Conservation (phyloP, 2,329 filamentous ascomycete genomes). For the Mollisiaceae sp. region DNA sequence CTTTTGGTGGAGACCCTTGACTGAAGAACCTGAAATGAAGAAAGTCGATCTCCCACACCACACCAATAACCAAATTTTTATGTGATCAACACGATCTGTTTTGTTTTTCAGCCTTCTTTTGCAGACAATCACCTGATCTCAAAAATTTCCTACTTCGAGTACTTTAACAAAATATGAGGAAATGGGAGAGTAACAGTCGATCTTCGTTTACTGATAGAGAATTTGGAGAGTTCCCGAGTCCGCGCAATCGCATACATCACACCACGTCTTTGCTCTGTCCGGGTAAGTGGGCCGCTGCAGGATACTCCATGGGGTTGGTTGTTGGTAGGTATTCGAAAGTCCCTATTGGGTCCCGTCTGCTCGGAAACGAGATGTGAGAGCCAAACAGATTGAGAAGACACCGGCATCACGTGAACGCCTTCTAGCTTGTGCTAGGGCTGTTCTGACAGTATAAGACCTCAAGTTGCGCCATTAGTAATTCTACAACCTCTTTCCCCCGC, state of each 20-base stretch:
- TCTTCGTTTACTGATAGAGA: not conserved
- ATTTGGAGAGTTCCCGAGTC: not conserved
- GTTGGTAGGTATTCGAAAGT: not conserved
- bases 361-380: not conserved
- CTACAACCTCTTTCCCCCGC: no score
- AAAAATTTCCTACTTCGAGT: not conserved
- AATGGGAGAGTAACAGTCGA: not conserved
- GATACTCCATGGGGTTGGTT: constrained; percentile 1
- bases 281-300: constrained; percentile 4
- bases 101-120: not conserved
- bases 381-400: constrained; percentile 5
- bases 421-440: no score
- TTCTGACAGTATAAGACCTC: no score
- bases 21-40: not conserved
- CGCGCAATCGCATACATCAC: not conserved
- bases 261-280: not conserved
- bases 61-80: not conserved
- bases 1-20: not conserved
- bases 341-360: not conserved
- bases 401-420: no score
- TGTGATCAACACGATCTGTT: not conserved
- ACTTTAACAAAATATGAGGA: not conserved
- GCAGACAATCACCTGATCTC: not conserved
- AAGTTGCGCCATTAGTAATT: no score
- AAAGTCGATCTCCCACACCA: constrained; percentile 2